phyloP scores from a whole-genome alignment of 2,329 filamentous ascomycete species.

The Chaetomium olivaceum region DNA sequence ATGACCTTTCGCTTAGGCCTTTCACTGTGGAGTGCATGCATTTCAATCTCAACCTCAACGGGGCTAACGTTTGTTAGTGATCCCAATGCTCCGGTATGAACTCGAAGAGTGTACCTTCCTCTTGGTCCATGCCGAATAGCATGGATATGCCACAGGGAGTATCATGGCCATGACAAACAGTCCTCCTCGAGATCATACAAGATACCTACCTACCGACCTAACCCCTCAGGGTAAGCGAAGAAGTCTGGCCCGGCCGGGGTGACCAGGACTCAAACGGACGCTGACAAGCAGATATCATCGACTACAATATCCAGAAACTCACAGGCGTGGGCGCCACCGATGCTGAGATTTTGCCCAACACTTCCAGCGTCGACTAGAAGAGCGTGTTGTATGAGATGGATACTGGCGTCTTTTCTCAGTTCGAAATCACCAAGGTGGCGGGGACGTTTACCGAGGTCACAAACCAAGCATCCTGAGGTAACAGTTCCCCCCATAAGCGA shows the following conservation, averaged over 20 bases:
- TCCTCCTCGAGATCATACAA: neutral
- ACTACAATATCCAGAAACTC: neutral
- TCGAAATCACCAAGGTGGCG: neutral
- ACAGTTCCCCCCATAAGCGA: neutral
- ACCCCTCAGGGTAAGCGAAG: too few relatives aligned
- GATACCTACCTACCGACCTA: neutral
- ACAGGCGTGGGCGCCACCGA: too few relatives aligned
- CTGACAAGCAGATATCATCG: neutral
- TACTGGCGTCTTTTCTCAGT: neutral
- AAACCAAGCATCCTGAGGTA: neutral
- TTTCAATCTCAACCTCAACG: neutral
- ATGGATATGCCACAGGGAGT: neutral
- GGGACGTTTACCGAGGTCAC: neutral
- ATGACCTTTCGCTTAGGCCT: neutral
- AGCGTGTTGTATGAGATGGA: neutral
- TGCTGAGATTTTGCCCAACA: too few relatives aligned
- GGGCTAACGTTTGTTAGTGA: neutral
- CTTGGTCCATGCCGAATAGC: too few relatives aligned
- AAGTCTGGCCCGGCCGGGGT: too few relatives aligned
- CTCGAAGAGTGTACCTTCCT: neutral
- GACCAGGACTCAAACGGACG: neutral
- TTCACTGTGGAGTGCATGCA: neutral
- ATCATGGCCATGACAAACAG: too few relatives aligned
- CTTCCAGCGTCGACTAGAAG: neutral
- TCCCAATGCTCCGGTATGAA: neutral